Evolutionary conservation across 2,329 filamentous ascomycete genomes (phyloP).

Genomic region (Fusarium sp.): DNA sequence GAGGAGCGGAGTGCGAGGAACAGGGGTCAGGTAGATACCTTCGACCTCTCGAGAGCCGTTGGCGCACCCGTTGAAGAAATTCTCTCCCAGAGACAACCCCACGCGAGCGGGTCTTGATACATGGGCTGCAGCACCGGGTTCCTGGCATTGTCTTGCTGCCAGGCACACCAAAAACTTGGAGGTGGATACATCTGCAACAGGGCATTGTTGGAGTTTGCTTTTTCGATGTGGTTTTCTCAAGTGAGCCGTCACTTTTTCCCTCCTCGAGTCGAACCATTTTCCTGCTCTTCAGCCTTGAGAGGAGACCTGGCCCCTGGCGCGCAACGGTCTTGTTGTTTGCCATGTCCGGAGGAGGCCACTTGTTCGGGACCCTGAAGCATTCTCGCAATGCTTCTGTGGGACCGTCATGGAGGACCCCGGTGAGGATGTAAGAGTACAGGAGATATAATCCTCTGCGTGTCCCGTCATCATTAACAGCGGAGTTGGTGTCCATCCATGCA

Average conservation of each 20-base stretch:
- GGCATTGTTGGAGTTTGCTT: conserved; percentile 29
- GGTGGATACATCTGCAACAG: conserved; percentile 20
- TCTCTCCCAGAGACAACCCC: conserved; percentile 20
- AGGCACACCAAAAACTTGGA: conserved; percentile 29
- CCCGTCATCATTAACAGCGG: conserved; percentile 14
- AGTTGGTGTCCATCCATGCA: conserved; percentile 16
- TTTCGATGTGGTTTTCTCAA: conserved; percentile 5
- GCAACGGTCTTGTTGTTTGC: conserved; percentile 21
- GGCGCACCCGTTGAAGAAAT: conserved; percentile 16
- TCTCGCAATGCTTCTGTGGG: conserved; percentile 22
- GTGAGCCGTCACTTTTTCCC: conserved; percentile 45
- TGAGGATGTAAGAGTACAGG: conserved; percentile 1
- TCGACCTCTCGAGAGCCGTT: neutral
- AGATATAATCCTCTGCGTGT: conserved; percentile 37
- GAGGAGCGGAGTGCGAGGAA: conserved; percentile 34
- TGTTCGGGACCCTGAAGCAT: conserved; percentile 19
- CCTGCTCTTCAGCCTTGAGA: conserved; percentile 24
- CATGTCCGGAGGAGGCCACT: neutral
- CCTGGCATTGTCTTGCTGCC: conserved; percentile 19
- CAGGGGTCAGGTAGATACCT: conserved; percentile 12
- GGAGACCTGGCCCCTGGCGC: conserved; percentile 21
- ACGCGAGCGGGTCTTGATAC: conserved; percentile 25
- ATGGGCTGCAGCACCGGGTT: conserved; percentile 20
- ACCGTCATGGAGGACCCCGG: conserved; percentile 21
- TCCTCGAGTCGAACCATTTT: conserved; percentile 42